Conservation (phyloP, 768 basidiomycete genomes). For the Lactarius sp. region DNA sequence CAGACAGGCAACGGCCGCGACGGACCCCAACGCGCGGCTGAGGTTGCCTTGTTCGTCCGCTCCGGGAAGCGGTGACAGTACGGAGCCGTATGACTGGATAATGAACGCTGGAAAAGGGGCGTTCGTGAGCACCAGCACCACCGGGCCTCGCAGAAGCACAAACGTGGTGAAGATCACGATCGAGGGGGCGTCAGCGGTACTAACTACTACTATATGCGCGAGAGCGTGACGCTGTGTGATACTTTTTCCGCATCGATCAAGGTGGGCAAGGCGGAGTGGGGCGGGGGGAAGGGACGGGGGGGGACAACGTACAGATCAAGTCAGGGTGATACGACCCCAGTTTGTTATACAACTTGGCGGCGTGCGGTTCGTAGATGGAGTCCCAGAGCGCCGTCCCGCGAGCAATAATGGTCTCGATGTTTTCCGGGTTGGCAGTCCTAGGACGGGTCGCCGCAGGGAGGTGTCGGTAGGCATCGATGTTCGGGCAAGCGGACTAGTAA, state of each 20-base stretch:
- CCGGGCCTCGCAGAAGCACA: neutral
- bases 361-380: constrained; percentile 85
- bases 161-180: constrained; percentile 22
- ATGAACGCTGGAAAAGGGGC: constrained; percentile 58
- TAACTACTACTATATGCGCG: neutral
- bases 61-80: constrained; percentile 70
- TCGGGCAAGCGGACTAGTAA: constrained; percentile 15
- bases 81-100: constrained; percentile 77
- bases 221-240: neutral
- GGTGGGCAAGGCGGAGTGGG: neutral
- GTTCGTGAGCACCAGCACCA: constrained; percentile 11
- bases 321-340: constrained; percentile 87
- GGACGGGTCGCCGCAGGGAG: neutral
- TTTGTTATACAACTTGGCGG: constrained; percentile 84
- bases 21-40: constrained; percentile 77
- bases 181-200: constrained; percentile 2
- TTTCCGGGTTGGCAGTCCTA: constrained; percentile 38
- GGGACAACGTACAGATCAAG: constrained; percentile 71
- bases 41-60: constrained; percentile 67
- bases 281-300: constrained; percentile 18
- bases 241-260: constrained; percentile 16
- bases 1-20: constrained; percentile 80
- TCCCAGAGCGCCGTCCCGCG: constrained; percentile 76
- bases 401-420: constrained; percentile 61
- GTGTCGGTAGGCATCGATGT: constrained; percentile 15